Conservation (phyloP, 2,329 filamentous ascomycete species). For the Fusarium longipes region DNA sequence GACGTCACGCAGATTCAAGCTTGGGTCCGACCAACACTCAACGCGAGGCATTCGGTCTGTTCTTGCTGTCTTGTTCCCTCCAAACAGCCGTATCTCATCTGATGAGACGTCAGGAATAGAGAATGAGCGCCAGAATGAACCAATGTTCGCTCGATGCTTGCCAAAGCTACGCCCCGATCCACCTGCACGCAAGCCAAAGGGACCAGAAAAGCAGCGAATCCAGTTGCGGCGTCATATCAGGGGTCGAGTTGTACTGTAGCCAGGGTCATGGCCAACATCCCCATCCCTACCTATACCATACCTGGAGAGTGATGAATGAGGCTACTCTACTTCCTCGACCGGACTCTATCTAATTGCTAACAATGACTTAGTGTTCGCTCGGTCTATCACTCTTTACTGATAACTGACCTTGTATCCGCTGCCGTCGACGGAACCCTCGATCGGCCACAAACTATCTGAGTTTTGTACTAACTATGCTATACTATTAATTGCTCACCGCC, state of each 20-base stretch:
- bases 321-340: slow-evolving; percentile 34
- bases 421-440: slow-evolving; percentile 36
- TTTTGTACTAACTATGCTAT: slow-evolving; percentile 6
- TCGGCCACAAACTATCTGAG: slow-evolving; percentile 36
- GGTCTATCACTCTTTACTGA: slow-evolving; percentile 21
- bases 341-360: slow-evolving; percentile 16
- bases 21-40: not conserved
- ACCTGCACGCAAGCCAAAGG: slow-evolving; percentile 43
- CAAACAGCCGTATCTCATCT: slow-evolving; percentile 28
- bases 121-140: slow-evolving; percentile 2
- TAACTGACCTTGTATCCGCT: slow-evolving; percentile 15
- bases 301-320: slow-evolving; percentile 26
- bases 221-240: slow-evolving; percentile 28
- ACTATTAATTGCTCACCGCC: slow-evolving; percentile 41
- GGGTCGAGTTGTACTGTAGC: slow-evolving; percentile 27
- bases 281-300: slow-evolving; percentile 31
- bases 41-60: slow-evolving; percentile 7
- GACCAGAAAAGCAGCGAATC: slow-evolving; percentile 33
- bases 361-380: slow-evolving; percentile 22
- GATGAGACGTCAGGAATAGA: slow-evolving; percentile 31
- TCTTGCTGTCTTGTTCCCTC: not conserved
- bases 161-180: slow-evolving; percentile 42
- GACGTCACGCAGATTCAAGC: slow-evolving; percentile 19
- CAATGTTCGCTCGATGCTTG: slow-evolving; percentile 20
- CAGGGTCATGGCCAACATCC: slow-evolving; percentile 36